A percentile compares a stretch with the other conserved stretches of the same genome.
Conservation (phyloP, 73 alveolate species). For the Tetrahymena borealis region DNA sequence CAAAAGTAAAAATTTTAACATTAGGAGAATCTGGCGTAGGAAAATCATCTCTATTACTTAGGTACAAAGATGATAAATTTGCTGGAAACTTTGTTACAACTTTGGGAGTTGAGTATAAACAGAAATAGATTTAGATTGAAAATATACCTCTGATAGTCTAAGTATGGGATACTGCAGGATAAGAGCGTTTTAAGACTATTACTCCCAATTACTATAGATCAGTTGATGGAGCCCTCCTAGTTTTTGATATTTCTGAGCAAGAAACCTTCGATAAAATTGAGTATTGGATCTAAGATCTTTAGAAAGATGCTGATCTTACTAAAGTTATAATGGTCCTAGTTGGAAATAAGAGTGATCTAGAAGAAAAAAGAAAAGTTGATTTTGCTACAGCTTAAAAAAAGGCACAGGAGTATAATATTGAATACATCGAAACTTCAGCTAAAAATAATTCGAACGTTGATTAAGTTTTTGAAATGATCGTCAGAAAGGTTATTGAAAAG, state of each 20-base stretch:
- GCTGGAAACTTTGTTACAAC: slow-evolving; percentile 50
- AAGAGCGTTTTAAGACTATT: slow-evolving; percentile 60
- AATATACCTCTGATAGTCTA: slow-evolving; percentile 39
- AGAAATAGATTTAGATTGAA: slow-evolving; percentile 38
- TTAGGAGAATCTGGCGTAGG: slow-evolving; percentile 79
- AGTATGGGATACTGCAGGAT: slow-evolving; percentile 76
- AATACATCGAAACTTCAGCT: background rate
- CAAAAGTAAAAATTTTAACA: slow-evolving; percentile 22
- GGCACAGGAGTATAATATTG: background rate
- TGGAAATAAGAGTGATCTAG: slow-evolving; percentile 41
- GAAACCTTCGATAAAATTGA: slow-evolving; percentile 56
- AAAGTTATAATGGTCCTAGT: slow-evolving; percentile 28
- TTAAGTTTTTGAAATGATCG: background rate
- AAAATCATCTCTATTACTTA: slow-evolving; percentile 47
- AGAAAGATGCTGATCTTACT: slow-evolving; percentile 42
- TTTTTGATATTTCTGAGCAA: slow-evolving; percentile 59
- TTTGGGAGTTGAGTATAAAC: slow-evolving; percentile 61
- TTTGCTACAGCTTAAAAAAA: background rate
- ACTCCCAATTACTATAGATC: slow-evolving; percentile 60
- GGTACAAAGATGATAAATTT: slow-evolving; percentile 51
- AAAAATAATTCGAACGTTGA: background rate
- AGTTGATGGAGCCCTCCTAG: slow-evolving; percentile 55
- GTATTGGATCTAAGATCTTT: slow-evolving; percentile 64
- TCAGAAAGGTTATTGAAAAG: background rate
- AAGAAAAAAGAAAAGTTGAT: background rate